Evolutionary conservation across 257 asterid genomes (phyloP).

Genomic region (Sherardia arvensis): DNA sequence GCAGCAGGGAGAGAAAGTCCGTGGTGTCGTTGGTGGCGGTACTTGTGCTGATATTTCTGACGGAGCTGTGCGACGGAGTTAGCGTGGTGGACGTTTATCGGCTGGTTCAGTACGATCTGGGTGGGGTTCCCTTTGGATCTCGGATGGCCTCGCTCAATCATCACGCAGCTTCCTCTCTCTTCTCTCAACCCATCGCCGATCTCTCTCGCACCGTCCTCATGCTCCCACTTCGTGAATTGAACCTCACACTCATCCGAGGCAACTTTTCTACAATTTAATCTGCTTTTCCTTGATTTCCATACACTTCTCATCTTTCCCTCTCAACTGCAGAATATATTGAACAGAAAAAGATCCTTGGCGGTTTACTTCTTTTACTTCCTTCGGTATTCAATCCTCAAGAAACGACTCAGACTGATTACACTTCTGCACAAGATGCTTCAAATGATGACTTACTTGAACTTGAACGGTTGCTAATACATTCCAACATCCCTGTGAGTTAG

Average conservation of each 20-base stretch:
- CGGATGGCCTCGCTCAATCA: slow-evolving; percentile 81
- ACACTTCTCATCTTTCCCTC: slow-evolving; percentile 4
- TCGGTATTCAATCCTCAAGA: slow-evolving; percentile 48
- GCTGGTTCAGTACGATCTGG: slow-evolving; percentile 82
- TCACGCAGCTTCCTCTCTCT: slow-evolving; percentile 80
- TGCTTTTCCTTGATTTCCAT: background rate
- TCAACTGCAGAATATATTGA: slow-evolving; percentile 70
- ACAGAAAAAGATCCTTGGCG: slow-evolving; percentile 75
- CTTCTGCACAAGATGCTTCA: slow-evolving; percentile 24
- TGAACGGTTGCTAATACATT: slow-evolving; percentile 60
- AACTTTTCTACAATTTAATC: too few species aligned
- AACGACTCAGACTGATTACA: slow-evolving; percentile 30
- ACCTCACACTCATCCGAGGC: slow-evolving; percentile 76
- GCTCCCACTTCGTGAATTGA: slow-evolving; percentile 85
- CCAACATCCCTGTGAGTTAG: slow-evolving; percentile 78
- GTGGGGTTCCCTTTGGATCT: slow-evolving; percentile 90
- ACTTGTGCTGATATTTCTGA: slow-evolving; percentile 39
- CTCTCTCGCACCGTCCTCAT: slow-evolving; percentile 84
- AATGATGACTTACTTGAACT: slow-evolving; percentile 47
- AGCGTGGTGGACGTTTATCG: slow-evolving; percentile 89
- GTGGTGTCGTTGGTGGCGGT: slow-evolving; percentile 25
- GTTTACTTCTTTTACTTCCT: slow-evolving; percentile 76
- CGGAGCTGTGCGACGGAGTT: slow-evolving; percentile 75
- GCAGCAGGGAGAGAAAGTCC: slow-evolving; percentile 18
- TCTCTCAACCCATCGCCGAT: slow-evolving; percentile 46